Conservation (phyloP, 1,284 basidiomycete species). For the Boletus sp. region DNA sequence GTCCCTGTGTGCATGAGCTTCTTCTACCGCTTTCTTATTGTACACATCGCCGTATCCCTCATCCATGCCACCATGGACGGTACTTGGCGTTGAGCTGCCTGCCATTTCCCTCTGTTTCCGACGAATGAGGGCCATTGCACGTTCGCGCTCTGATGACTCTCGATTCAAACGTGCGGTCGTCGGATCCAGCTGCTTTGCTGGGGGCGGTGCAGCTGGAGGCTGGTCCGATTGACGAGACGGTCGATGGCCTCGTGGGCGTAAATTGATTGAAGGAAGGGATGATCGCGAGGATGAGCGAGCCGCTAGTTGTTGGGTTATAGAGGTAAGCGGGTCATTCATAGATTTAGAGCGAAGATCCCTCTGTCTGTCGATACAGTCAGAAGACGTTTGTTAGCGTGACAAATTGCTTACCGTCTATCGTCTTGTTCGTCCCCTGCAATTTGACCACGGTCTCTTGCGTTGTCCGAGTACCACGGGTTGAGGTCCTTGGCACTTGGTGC, state of each 20-base stretch:
- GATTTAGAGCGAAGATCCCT: constrained; percentile 62
- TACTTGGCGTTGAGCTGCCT: constrained; percentile 66
- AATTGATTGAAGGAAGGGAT: constrained; percentile 4
- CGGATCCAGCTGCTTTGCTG: constrained; percentile 38
- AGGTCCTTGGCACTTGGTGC: constrained; percentile 72
- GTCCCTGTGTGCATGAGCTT: constrained; percentile 48
- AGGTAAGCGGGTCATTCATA: constrained; percentile 65
- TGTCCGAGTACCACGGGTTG: constrained; percentile 70
- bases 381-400: background rate
- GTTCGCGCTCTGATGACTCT: constrained; percentile 68
- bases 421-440: constrained; percentile 19
- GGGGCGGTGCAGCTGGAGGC: constrained; percentile 19
- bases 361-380: constrained; percentile 38
- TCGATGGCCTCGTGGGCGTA: constrained; percentile 9
- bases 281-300: constrained; percentile 28
- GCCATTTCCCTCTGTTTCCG: constrained; percentile 58
- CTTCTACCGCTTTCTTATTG: constrained; percentile 66
- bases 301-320: constrained; percentile 64
- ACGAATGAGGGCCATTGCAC: constrained; percentile 64
- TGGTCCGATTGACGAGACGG: constrained; percentile 12
- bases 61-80: constrained; percentile 50
- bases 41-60: constrained; percentile 65
- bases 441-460: constrained; percentile 35
- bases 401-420: constrained; percentile 26
- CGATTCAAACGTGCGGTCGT: constrained; percentile 55